Base-by-base conservation (phyloP, 352 stramenopile species). In the Bremia lactucae region DNA sequence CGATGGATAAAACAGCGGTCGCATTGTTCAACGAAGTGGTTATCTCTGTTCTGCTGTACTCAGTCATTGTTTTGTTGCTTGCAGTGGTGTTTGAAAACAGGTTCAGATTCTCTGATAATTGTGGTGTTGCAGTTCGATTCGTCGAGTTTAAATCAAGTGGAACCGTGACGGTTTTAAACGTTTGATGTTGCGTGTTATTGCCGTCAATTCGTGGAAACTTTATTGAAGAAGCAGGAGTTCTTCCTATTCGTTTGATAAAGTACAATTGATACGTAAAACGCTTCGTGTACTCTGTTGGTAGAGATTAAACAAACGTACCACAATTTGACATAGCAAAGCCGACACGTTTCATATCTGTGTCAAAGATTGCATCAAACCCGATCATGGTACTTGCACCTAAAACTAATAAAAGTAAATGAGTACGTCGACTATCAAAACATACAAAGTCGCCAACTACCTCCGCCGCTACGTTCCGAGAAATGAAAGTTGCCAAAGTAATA, bases 301-400 rank as follows among this genome's bases (percentile, higher is more conserved):
- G 15, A 33, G 1, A 7, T 29, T 29, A 13, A 7, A 33, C 2
- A 6, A 26, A 50, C 62, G 48, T 42, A 89, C 73, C 75, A 42
- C 80, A 92, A 20, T 57, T 26, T 2, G 80, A 75, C 24, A 83
- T 62, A 2, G 77, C 80, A 64, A 93, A 93, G 9, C 75, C 80
- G 2, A 93, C 42, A n/a, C 75, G 72, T 4, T 79, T 67, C 46
- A 69, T 72, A 38, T 87, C 78, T 24, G 54, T 50, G 49, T 93
- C 80, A 45, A 93, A 93, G 14, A 93, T 80, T n/a, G 90, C 78
- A 19, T 93, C 67, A 26, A 82, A 81, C 2, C 80, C 80, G 18
- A 89, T 37, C 80, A 93, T 90, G 4, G 61, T 67, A 36, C 73
- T 88, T 0, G 77, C 75, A 13, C 80, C 80, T 24, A 93, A 54